phyloP scores from a whole-genome alignment of 2,329 filamentous ascomycete genomes.

The Metarhizium album region DNA sequence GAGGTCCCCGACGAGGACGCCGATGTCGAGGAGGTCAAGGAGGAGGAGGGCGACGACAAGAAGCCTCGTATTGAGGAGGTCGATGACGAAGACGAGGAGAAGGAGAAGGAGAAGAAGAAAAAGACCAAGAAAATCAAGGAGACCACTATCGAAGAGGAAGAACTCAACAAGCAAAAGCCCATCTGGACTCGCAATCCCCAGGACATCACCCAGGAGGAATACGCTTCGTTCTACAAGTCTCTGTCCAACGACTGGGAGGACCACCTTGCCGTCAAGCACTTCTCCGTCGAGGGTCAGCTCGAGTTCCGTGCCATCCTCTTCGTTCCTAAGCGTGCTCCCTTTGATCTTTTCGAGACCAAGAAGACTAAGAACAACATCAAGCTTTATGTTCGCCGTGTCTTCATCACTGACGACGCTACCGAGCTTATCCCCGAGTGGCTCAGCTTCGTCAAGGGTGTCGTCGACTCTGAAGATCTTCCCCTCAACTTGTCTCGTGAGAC shows the following conservation, averaged over 20 bases:
- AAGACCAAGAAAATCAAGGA: slow-evolving; percentile 99
- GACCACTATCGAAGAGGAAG: slow-evolving; percentile 96
- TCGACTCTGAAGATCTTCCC: slow-evolving; percentile 98
- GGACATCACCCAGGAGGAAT: slow-evolving; percentile 94
- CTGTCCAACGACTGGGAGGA: slow-evolving; percentile 99
- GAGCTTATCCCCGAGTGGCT: slow-evolving; percentile 99
- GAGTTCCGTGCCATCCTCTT: slow-evolving; percentile 99
- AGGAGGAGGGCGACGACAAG: slow-evolving; percentile 75
- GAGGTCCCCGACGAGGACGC: slow-evolving; percentile 96
- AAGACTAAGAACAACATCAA: slow-evolving; percentile 99
- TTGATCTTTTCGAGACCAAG: slow-evolving; percentile 99
- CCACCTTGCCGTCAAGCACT: slow-evolving; percentile 99
- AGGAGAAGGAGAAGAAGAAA: slow-evolving; percentile 77
- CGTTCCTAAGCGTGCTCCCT: slow-evolving; percentile 98
- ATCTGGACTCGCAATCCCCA: slow-evolving; percentile 98
- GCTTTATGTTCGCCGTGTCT: slow-evolving; percentile 98
- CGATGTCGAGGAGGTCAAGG: slow-evolving; percentile 53
- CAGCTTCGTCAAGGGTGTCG: slow-evolving; percentile 99
- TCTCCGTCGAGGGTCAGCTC: slow-evolving; percentile 99
- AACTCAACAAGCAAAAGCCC: slow-evolving; percentile 99
- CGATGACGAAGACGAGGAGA: slow-evolving; percentile 72
- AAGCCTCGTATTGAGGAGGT: slow-evolving; percentile 94
- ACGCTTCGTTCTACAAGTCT: slow-evolving; percentile 99
- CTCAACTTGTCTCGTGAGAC: slow-evolving; percentile 99
- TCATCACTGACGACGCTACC: slow-evolving; percentile 99